Base-by-base conservation (phyloP, 2,329 filamentous ascomycete genomes). In the Spiromastix sp. region DNA sequence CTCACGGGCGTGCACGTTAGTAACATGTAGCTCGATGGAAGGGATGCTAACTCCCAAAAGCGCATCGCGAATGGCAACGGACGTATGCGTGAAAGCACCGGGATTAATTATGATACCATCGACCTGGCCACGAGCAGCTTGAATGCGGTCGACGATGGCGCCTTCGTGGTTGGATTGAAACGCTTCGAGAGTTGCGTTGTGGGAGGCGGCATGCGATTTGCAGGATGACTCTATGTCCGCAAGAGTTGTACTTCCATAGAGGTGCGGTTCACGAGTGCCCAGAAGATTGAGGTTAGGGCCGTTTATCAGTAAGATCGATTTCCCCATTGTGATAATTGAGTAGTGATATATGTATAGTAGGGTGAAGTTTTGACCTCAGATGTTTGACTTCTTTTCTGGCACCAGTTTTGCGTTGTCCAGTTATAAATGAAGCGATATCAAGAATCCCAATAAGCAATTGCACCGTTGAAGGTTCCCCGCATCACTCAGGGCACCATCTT, bases 201-300 rank as follows among this genome's bases (percentile, higher is more conserved):
- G 66, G 0, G 52, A 43, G 0, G 56, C 31, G 20, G 73, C 74
- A 41, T 78, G 74, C 0, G 59, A 41, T 32, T 62, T 49, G 16
- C 71, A 70, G 7, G 60, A 46, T 2, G 56, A 40, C 30, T 75
- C 66, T 11, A 87, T 69, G 44, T 83, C 72, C 13, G 63, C 33
- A 9, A 87, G 74, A 0, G 81, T 85, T 1, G 75, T 77, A 41
- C 64, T 67, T 51, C 82, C 82, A 62, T 87, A 86, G 48, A 85
- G 70, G 18, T 75, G 63, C 11, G 82, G 81, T 55, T 89, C 81
- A 15, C 83, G 71, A 9, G 74, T 79, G 22, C 82, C 82, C 19
- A 87, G 71, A 32, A 87, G 77, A 61, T 86, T 86, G 48, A 87
- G 77, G 56, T 87, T 87, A 20, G 81, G 81, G n/a, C 82, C 81